Conservation (phyloP, 2,329 filamentous ascomycete genomes). For the Rhynchosporium agropyri region DNA sequence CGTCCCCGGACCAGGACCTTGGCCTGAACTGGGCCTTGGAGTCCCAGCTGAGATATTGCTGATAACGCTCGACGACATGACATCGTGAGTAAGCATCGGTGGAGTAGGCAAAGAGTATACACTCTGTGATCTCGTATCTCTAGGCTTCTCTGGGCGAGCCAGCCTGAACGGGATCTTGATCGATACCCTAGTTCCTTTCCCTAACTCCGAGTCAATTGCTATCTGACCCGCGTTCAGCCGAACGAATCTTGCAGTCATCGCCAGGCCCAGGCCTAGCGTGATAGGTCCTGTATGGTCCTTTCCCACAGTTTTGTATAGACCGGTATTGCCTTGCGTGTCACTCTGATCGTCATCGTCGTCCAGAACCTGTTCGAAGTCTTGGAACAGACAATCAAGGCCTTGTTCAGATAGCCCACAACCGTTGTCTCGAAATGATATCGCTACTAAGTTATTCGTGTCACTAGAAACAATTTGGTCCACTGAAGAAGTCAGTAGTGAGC, state of each 20-base stretch:
- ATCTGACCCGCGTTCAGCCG: conserved; percentile 34
- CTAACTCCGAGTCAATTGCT: conserved; percentile 27
- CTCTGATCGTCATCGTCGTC: conserved; percentile 35
- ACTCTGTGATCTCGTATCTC: background rate
- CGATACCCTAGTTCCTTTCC: conserved; percentile 32
- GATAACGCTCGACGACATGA: background rate
- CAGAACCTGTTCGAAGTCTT: conserved; percentile 33
- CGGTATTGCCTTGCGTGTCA: conserved; percentile 19
- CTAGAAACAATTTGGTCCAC: conserved; percentile 26
- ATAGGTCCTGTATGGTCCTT: conserved; percentile 11
- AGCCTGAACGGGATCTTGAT: conserved; percentile 35
- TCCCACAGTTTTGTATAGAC: conserved; percentile 1
- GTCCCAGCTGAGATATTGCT: background rate
- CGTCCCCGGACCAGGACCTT: background rate
- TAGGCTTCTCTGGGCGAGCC: conserved; percentile 3
- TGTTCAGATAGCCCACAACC: conserved; percentile 32
- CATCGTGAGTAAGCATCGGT: conserved; percentile 19
- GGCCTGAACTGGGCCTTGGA: background rate
- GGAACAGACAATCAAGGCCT: conserved; percentile 32
- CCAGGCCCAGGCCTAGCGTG: conserved; percentile 34
- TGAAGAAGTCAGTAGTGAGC: conserved; percentile 1
- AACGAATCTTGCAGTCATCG: conserved; percentile 33
- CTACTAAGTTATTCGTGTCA: conserved; percentile 27
- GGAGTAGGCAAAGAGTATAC: conserved; percentile 23
- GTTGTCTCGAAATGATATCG: conserved; percentile 32